Base-by-base conservation (phyloP, 352 stramenopile species). In the Phytophthora syringae region DNA sequence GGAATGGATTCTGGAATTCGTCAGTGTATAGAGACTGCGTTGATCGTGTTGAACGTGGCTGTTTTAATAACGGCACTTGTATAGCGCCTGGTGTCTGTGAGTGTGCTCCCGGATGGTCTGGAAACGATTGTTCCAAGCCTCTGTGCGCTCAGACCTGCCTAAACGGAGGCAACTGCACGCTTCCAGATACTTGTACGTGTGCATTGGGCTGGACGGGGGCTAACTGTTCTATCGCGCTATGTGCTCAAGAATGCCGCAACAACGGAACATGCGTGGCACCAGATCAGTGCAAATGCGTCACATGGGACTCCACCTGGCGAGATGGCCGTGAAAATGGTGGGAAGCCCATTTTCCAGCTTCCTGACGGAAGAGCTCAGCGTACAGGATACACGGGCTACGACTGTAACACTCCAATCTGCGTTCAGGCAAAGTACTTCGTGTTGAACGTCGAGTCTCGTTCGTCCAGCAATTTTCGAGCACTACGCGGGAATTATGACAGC, bases 301-400 rank as follows among this genome's bases (percentile, higher is more conserved):
- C 93, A 57, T 99, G 92, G 91, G 63, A 85, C 9, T 98, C 81
- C 28, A 79, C 71, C 21, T 99, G 94, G 90, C 71, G 79, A n/a
- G 92, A 99, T 66, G 91, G 85, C 11, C 89, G 92, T n/a, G 79
- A 93, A 51, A 88, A 86, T 20, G 95, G 92, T 15, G 93, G 93
- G 0, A 76, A 90, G 55, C 92, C 96, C 1, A 74, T 98, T 27
- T 99, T 98, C 64, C 76, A 89, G 30, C 91, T 98, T 30, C 85
- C 92, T 3, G 83, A 97, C 53, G 96, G 92, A n/a, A 22, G 24
- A 28, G 82, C 95, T 4, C 93, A 98, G 58, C 53, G 88, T 60
- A 99, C 96, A 7, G 97, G 97, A 1, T 94, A 84, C 70, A 99
- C 97, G 15, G 97, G 97, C 5, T 99, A 97, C 67, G 97, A 99